Conservation (phyloP, 2,329 filamentous ascomycete genomes). For the Cyclaneusma minus region DNA sequence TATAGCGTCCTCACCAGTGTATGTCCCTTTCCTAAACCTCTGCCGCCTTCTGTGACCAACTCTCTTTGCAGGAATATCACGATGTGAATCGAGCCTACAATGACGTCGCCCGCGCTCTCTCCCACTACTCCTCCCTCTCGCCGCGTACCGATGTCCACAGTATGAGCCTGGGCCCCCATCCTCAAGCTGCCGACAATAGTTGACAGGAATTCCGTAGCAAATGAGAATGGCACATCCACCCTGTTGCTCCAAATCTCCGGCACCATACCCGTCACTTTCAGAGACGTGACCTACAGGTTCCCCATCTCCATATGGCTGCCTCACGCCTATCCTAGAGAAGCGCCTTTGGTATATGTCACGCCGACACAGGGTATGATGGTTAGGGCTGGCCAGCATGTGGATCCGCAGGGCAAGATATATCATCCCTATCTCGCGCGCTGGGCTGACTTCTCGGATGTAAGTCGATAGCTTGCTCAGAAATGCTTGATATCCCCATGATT, state of each 20-base stretch:
- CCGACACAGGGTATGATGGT: conserved; percentile 82
- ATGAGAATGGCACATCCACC: conserved; percentile 73
- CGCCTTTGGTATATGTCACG: conserved; percentile 77
- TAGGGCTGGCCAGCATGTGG: conserved; percentile 85
- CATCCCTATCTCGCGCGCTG: conserved; percentile 91
- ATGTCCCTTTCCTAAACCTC: conserved; percentile 13
- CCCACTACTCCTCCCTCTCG: conserved; percentile 63
- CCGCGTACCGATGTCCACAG: conserved; percentile 93
- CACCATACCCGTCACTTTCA: conserved; percentile 81
- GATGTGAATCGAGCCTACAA: conserved; percentile 88
- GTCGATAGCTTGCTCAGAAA: conserved; percentile 20
- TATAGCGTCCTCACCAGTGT: conserved; percentile 79
- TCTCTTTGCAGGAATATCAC: conserved; percentile 74
- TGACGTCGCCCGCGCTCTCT: conserved; percentile 71
- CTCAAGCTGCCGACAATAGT: conserved; percentile 3
- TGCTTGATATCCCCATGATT: neutral
- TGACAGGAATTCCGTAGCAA: conserved; percentile 39
- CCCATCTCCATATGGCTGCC: conserved; percentile 89
- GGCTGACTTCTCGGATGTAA: conserved; percentile 78
- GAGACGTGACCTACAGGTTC: conserved; percentile 79
- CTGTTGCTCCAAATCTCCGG: conserved; percentile 76
- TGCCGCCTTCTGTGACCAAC: too few species aligned
- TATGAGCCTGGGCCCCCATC: conserved; percentile 25
- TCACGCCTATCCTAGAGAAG: conserved; percentile 72
- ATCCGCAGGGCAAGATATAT: conserved; percentile 83